Conservation (phyloP, 2,329 filamentous ascomycete genomes). For the Ophiostoma ulmi region DNA sequence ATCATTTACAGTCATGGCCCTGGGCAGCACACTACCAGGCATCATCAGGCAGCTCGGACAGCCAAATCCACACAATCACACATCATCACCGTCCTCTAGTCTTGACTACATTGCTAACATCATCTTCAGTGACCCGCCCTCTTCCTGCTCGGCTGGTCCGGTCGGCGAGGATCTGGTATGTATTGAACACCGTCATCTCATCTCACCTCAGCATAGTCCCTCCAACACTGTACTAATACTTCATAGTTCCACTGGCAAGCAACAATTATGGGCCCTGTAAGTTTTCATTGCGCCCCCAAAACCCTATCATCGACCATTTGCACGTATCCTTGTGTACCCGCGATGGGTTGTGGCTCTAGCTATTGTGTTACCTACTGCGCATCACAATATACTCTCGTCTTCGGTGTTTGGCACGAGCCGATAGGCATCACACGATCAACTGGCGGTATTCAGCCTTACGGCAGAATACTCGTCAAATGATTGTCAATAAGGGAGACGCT, state of each 20-base stretch:
- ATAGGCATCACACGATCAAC: neutral
- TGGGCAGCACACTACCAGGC: neutral
- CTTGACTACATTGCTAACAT: constrained; percentile 30
- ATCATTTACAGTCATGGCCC: neutral
- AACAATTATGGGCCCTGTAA: constrained; percentile 98
- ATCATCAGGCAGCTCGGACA: neutral
- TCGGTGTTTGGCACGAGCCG: neutral
- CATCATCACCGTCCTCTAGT: constrained; percentile 23
- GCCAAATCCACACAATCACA: neutral
- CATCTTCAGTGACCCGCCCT: constrained; percentile 78
- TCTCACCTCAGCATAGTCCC: neutral
- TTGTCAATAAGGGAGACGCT: neutral
- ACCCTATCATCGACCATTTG: neutral
- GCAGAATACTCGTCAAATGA: neutral
- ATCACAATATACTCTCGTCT: neutral
- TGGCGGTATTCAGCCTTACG: neutral
- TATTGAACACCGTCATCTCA: neutral
- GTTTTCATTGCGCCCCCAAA: constrained; percentile 38
- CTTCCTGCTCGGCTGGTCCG: constrained; percentile 95
- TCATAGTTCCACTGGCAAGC: constrained; percentile 95
- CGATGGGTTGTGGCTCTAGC: neutral
- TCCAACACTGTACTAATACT: constrained; percentile 25
- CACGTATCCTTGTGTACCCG: neutral
- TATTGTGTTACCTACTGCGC: neutral
- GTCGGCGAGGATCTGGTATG: constrained; percentile 97